phyloP scores from a whole-genome alignment of 805 yeast species.

The Lachancea quebecensis region DNA sequence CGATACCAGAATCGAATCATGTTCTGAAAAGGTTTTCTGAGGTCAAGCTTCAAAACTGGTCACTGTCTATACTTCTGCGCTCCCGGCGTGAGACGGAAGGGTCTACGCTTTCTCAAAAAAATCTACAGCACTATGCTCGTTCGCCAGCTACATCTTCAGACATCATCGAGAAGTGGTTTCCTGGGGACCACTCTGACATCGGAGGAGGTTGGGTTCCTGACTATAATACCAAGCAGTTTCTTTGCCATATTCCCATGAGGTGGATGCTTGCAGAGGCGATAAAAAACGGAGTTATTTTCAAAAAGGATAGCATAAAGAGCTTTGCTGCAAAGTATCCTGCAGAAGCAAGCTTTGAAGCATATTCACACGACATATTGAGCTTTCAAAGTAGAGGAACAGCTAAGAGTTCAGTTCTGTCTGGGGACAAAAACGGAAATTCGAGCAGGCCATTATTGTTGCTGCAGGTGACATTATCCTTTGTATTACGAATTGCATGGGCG shows the following conservation, averaged over 20 bases:
- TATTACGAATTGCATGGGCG: slow-evolving; percentile 2
- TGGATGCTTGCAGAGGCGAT: slow-evolving; percentile 57
- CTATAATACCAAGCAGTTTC: slow-evolving; percentile 29
- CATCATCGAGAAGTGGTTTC: slow-evolving; percentile 51
- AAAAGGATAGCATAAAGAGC: slow-evolving; percentile 34
- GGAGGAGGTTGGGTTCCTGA: slow-evolving; percentile 63
- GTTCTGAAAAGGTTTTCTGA: too few relatives aligned
- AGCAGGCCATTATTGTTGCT: neutral
- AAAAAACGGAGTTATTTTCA: slow-evolving; percentile 44
- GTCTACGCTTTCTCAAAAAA: too few relatives aligned
- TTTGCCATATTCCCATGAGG: slow-evolving; percentile 47
- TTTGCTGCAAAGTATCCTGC: slow-evolving; percentile 37
- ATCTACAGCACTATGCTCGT: neutral
- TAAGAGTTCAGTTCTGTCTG: slow-evolving; percentile 1
- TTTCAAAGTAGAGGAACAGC: slow-evolving; percentile 14
- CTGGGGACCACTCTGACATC: slow-evolving; percentile 63
- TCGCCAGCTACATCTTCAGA: slow-evolving; percentile 17
- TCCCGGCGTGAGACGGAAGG: too few relatives aligned
- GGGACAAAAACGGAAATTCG: neutral
- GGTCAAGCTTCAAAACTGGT: too few relatives aligned
- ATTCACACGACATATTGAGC: slow-evolving; percentile 45
- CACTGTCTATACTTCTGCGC: too few relatives aligned
- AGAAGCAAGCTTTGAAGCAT: slow-evolving; percentile 38
- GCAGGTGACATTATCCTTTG: neutral
- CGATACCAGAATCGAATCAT: too few relatives aligned